Evolutionary conservation across 805 yeast species (phyloP).

Genomic region (Kluyveromyces nonfermentans): DNA sequence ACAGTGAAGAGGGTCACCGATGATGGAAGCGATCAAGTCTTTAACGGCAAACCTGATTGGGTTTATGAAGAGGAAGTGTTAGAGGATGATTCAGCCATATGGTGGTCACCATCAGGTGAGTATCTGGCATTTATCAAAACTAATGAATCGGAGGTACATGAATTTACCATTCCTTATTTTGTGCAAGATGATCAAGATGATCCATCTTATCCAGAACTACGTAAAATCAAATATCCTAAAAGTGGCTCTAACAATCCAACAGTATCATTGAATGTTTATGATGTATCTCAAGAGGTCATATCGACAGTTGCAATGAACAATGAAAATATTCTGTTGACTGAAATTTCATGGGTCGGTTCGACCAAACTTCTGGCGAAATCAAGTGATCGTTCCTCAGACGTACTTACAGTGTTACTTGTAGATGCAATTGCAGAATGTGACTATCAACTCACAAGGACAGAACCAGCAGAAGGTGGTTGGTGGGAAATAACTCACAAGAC

Average conservation of each 20-base stretch:
- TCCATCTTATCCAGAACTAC: conserved; percentile 51
- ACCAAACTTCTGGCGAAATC: conserved; percentile 43
- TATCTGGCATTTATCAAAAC: conserved; percentile 54
- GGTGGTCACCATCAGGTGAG: conserved; percentile 83
- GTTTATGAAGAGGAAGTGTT: conserved; percentile 88
- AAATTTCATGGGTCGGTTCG: conserved; percentile 61
- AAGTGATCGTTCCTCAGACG: conserved; percentile 58
- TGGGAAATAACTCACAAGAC: conserved; percentile 67
- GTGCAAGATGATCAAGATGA: conserved; percentile 40
- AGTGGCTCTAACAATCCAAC: conserved; percentile 71
- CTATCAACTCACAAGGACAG: conserved; percentile 39
- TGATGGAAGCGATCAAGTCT: conserved; percentile 63
- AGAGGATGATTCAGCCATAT: conserved; percentile 56
- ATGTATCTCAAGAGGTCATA: conserved; percentile 22
- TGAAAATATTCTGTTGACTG: conserved; percentile 47
- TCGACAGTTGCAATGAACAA: conserved; percentile 36
- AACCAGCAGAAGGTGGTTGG: conserved; percentile 53
- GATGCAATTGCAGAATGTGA: conserved; percentile 32
- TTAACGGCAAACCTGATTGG: conserved; percentile 92
- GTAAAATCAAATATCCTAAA: conserved; percentile 68
- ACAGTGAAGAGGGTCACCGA: conserved; percentile 43
- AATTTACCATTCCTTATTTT: conserved; percentile 65
- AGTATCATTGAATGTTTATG: conserved; percentile 45
- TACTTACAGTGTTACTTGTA: conserved; percentile 47
- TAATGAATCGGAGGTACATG: conserved; percentile 67